Base-by-base conservation (phyloP, 1,139 yeast genomes). In the Hyphopichia wangnamkhiaoensis region DNA sequence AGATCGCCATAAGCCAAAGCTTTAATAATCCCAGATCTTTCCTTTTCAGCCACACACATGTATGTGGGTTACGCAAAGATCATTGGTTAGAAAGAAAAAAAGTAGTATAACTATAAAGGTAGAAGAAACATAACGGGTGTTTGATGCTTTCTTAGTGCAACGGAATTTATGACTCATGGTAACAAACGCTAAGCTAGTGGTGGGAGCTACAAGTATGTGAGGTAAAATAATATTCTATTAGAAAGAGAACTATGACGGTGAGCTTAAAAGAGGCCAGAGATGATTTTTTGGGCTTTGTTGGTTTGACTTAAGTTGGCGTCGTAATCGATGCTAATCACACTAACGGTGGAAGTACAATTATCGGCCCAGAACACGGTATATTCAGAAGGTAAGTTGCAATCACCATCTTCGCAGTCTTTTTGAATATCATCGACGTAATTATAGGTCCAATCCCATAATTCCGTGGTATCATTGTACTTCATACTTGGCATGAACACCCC, bases 301-400 rank as follows among this genome's bases (percentile, higher is more conserved):
- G 62, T 53, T 47, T 65, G 60, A 28, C 51, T 46, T 37, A 49
- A 38, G 48, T 61, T 63, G 39, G 69, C 76, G 53, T 68, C 75
- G 53, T 67, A 71, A 52, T 72, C 77, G 41, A 68, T 56, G 40
- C 63, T 59, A 58, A 70, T 69, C 28, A 62, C 63, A 35, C 72
- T 61, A 32, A 71, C 64, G 4, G 76, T 45, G 21, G 66, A 39
- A 38, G 59, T 50, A 55, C 78, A 71, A 31, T 48, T 39, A 28
- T 43, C 37, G 34, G 57, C 49, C 17, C 35, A 49, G 29, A 64
- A 45, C 32, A 63, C 49, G 23, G 36, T 45, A 42, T 58, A 54
- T 54, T 70, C 75, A 14, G 70, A 59, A 29, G 71, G 74, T 48
- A 67, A 65, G 15, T 53, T 35, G 43, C 74, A 68, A 47, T 63